Conservation (phyloP, 1,139 yeast species). For the Scheffersomyces titani region DNA sequence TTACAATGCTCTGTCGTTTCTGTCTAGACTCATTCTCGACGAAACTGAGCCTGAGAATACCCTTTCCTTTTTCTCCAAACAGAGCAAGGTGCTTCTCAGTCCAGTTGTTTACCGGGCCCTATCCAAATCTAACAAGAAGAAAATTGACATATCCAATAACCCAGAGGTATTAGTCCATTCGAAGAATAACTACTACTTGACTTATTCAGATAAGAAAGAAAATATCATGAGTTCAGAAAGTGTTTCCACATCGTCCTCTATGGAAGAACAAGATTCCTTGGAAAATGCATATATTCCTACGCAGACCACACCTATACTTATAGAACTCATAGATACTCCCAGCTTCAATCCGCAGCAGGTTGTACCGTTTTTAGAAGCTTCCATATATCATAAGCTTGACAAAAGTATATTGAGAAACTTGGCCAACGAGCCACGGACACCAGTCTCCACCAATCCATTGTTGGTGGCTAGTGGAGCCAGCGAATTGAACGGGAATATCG, state of each 20-base stretch:
- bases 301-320: constrained; percentile 54
- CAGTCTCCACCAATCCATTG: constrained; percentile 66
- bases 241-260: neutral
- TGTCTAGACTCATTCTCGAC: constrained; percentile 51
- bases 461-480: constrained; percentile 78
- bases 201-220: constrained; percentile 13
- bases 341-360: constrained; percentile 63
- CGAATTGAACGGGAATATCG: constrained; percentile 70
- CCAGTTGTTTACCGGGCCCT: constrained; percentile 30
- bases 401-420: constrained; percentile 59
- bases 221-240: neutral
- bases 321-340: constrained; percentile 75
- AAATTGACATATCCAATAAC: neutral
- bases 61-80: constrained; percentile 11
- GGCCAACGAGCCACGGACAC: constrained; percentile 65
- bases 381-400: constrained; percentile 62
- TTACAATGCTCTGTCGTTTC: constrained; percentile 42
- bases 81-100: constrained; percentile 22
- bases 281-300: constrained; percentile 30
- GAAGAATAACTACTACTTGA: constrained; percentile 26
- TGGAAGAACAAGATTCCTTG: neutral
- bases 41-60: constrained; percentile 26
- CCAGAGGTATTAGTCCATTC: constrained; percentile 10
- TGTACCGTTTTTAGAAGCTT: constrained; percentile 74
- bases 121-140: constrained; percentile 3